Percentiles rank a stretch among this genome's conserved stretches.
phyloP scores from a whole-genome alignment of 2,329 filamentous ascomycete species.

The Fusarium temperatum region DNA sequence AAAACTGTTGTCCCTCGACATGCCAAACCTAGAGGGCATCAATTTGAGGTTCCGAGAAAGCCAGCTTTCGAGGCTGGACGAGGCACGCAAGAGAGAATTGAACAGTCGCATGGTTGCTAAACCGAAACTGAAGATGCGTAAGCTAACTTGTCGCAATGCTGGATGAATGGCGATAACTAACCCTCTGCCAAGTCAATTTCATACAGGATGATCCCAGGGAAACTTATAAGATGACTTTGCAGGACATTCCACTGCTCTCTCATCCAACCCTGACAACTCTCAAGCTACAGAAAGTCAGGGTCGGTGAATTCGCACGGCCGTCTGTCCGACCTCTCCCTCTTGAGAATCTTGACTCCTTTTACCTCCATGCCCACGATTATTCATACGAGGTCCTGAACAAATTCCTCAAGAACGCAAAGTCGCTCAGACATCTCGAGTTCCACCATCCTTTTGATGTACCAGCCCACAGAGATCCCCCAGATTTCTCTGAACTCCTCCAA shows the following conservation, averaged over 20 bases:
- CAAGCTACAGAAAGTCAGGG: neutral
- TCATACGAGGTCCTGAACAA: neutral
- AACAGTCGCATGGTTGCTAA: neutral
- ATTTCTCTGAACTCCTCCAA: neutral
- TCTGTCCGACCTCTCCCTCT: neutral
- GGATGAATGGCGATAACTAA: fast-evolving
- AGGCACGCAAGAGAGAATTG: neutral
- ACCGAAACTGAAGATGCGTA: neutral
- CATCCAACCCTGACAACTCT: neutral
- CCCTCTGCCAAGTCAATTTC: neutral
- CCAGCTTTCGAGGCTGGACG: neutral
- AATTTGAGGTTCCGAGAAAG: neutral
- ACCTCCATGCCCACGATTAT: neutral
- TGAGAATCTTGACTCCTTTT: neutral
- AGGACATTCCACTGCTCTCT: neutral
- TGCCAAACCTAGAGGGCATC: neutral
- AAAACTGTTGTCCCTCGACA: neutral
- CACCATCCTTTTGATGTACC: neutral
- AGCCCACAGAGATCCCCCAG: neutral
- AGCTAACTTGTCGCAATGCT: fast-evolving
- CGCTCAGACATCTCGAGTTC: neutral
- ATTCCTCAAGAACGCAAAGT: neutral
- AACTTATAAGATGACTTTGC: neutral
- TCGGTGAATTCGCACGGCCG: neutral
- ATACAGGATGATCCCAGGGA: fast-evolving